Conservation (phyloP, 371 early-diverging fungal species). For the Mycotypha africana region DNA sequence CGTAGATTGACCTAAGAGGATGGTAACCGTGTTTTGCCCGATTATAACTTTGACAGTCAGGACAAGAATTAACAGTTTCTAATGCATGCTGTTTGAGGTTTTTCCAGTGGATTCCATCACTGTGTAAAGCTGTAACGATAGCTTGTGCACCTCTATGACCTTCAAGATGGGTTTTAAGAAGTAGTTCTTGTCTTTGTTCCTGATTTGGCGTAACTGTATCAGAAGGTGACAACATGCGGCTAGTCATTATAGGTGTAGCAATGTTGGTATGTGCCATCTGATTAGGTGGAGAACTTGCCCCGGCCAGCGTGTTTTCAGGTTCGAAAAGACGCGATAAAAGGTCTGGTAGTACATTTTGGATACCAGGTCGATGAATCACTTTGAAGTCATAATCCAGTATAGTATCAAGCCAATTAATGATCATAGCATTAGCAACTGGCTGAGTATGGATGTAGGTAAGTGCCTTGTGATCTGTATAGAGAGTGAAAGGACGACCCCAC, state of each 20-base stretch:
- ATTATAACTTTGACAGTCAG: too few species aligned
- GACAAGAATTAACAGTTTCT: background rate
- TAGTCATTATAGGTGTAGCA: too few species aligned
- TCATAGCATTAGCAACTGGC: slow-evolving; percentile 4
- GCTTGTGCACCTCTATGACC: too few species aligned
- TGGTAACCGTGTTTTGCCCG: background rate
- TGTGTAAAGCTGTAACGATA: too few species aligned
- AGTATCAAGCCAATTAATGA: slow-evolving; percentile 8
- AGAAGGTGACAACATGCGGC: too few species aligned
- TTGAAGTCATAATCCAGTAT: slow-evolving; percentile 7
- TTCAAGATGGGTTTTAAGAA: background rate
- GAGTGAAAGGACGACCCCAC: slow-evolving; percentile 22
- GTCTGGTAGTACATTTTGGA: slow-evolving; percentile 3
- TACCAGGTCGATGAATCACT: too few species aligned
- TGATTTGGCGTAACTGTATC: too few species aligned
- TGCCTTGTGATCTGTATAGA: slow-evolving; percentile 13
- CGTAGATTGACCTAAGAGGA: background rate
- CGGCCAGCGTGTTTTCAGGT: background rate
- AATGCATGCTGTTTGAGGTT: background rate
- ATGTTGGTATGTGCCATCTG: too few species aligned
- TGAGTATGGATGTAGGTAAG: too few species aligned
- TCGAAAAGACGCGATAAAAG: slow-evolving; percentile 1
- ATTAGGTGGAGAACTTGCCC: background rate
- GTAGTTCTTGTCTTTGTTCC: too few species aligned
- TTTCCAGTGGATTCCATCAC: slow-evolving; percentile 2